Percentiles rank a stretch among this genome's conserved stretches.
Conservation (phyloP, 345 rosid species). For the Eucalyptus pauciflora region DNA sequence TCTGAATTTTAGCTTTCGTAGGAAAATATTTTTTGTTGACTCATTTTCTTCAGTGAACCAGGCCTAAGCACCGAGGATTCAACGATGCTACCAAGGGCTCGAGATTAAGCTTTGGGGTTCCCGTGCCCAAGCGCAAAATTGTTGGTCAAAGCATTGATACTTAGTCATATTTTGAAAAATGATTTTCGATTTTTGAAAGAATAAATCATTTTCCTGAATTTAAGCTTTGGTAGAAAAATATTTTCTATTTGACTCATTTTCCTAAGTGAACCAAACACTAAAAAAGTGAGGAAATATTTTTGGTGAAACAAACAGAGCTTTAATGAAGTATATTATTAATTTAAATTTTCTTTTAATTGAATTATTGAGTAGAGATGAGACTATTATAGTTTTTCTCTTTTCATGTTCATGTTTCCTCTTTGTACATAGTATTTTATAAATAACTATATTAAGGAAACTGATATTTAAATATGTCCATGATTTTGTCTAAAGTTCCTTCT, state of each 20-base stretch:
- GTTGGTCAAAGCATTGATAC: background rate
- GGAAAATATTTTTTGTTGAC: background rate
- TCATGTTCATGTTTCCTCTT: background rate
- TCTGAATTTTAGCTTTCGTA: background rate
- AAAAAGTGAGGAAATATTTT: background rate
- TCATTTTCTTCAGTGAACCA: background rate
- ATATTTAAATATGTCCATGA: background rate
- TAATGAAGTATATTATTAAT: background rate
- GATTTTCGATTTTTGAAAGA: too few species aligned
- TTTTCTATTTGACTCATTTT: background rate
- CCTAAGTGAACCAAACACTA: background rate
- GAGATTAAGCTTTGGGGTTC: background rate
- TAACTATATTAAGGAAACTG: background rate
- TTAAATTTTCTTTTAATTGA: background rate
- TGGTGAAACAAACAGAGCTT: background rate
- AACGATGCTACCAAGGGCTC: rapidly evolving
- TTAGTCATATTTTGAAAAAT: too few species aligned
- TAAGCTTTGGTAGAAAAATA: background rate
- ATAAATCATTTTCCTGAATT: too few species aligned
- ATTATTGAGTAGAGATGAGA: background rate
- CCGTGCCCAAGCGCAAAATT: rapidly evolving
- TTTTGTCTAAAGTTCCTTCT: background rate
- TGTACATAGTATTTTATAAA: background rate
- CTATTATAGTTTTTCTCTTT: background rate
- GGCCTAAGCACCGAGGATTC: rapidly evolving